Conservation (phyloP, 2,329 filamentous ascomycete species). For the Colletotrichum viniferum region DNA sequence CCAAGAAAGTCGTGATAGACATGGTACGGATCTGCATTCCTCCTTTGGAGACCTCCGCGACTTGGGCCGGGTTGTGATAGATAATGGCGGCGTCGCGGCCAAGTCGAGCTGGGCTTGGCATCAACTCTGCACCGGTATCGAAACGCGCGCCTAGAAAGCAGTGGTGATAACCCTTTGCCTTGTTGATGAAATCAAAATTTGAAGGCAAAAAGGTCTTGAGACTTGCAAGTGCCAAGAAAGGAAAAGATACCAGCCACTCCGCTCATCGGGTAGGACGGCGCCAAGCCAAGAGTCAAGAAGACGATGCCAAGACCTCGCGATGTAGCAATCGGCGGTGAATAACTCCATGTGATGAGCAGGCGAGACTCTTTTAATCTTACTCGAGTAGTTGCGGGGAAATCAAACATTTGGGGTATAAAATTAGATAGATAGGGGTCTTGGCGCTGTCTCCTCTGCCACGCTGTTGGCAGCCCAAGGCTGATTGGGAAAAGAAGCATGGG, state of each 20-base stretch:
- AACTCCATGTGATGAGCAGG: neutral
- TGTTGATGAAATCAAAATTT: neutral
- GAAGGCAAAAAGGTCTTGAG: neutral
- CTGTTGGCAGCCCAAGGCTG: neutral
- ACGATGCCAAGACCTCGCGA: slow-evolving; percentile 4
- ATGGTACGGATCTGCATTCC: neutral
- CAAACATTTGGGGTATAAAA: neutral
- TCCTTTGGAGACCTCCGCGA: neutral
- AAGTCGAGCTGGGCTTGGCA: slow-evolving; percentile 3
- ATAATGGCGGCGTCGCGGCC: neutral
- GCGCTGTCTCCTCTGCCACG: neutral
- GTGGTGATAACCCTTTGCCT: too few relatives aligned
- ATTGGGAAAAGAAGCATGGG: neutral
- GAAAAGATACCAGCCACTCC: neutral
- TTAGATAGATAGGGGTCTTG: slow-evolving; percentile 9
- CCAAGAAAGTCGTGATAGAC: neutral
- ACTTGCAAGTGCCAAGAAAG: neutral
- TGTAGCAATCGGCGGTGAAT: neutral
- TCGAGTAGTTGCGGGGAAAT: slow-evolving; percentile 3
- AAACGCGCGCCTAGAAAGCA: neutral
- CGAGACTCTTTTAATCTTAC: neutral
- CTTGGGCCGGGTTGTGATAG: neutral
- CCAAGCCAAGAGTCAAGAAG: neutral
- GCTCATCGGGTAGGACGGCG: neutral
- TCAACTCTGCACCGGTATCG: neutral